Conservation (phyloP, 306 rosid genomes). For the Cicer yamashitae region DNA sequence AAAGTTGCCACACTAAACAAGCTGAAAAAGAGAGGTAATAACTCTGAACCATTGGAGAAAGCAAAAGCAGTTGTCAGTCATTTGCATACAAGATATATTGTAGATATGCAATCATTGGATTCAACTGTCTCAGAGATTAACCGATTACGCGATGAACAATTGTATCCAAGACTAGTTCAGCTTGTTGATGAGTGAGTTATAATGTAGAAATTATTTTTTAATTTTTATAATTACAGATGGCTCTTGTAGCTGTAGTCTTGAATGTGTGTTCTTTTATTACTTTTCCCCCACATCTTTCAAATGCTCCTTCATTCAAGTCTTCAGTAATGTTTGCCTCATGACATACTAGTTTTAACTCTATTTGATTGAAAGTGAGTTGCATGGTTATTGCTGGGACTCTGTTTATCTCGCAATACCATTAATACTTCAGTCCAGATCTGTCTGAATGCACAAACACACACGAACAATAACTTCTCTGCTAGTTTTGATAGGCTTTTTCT, state of each 20-base stretch:
- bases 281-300: constrained; percentile 3
- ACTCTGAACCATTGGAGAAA: constrained; percentile 83
- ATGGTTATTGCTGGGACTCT: constrained; percentile 17
- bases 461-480: constrained; percentile 18
- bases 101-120: constrained; percentile 99
- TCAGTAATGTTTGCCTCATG: constrained; percentile 25
- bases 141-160: constrained; percentile 81
- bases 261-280: not conserved
- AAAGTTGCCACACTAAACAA: constrained; percentile 76
- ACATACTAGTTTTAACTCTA: constrained; percentile 14
- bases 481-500: constrained; percentile 28
- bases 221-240: constrained; percentile 10
- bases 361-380: constrained; percentile 11
- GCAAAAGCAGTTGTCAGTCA: constrained; percentile 90
- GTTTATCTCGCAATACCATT: constrained; percentile 28
- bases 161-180: constrained; percentile 84
- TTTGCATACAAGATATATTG: constrained; percentile 96
- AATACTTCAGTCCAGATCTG: not conserved
- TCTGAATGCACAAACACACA: constrained; percentile 2
- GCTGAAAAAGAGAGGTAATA: constrained; percentile 71
- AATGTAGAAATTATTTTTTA: constrained; percentile 33
- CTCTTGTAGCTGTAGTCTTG: constrained; percentile 16
- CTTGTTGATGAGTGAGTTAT: constrained; percentile 85
- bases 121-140: constrained; percentile 93
- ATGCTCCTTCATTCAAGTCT: constrained; percentile 12